phyloP scores from a whole-genome alignment of 768 basidiomycete genomes.

The Panaeolus cyanescens region DNA sequence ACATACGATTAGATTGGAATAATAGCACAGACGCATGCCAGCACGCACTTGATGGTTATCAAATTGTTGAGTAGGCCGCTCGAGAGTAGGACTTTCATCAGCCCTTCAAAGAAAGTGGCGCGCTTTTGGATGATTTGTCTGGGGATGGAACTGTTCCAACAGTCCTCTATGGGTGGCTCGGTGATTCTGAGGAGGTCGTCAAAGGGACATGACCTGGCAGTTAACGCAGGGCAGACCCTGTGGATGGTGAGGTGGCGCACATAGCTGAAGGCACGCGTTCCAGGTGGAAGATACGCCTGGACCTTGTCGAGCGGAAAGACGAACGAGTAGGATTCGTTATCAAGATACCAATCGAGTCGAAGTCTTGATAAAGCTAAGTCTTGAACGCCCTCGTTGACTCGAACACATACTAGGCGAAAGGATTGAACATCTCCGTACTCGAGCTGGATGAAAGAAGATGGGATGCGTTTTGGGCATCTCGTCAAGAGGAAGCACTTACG shows the following conservation, averaged over 20 bases:
- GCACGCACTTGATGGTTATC: neutral
- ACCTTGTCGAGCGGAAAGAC: neutral
- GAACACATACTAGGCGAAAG: neutral
- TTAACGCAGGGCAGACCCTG: neutral
- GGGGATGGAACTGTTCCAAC: neutral
- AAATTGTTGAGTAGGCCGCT: neutral
- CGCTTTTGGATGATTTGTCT: neutral
- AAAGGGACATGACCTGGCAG: neutral
- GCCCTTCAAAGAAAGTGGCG: neutral
- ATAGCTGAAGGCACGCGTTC: neutral
- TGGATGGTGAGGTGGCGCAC: slow-evolving; percentile 1
- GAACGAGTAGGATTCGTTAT: slow-evolving; percentile 1
- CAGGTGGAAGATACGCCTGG: neutral
- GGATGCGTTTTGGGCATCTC: slow-evolving; percentile 1
- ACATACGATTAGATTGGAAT: slow-evolving; percentile 1
- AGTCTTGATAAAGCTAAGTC: neutral
- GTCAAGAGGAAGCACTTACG: neutral
- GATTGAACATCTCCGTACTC: slow-evolving; percentile 3
- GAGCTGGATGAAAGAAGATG: slow-evolving; percentile 1
- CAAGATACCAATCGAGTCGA: neutral
- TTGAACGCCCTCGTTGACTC: neutral
- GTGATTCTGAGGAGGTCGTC: neutral
- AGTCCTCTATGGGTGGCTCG: neutral
- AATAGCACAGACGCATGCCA: neutral
- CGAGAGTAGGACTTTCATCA: neutral